phyloP scores from a whole-genome alignment of 179 eudicot genomes.

The Sideroxylon spinosum region DNA sequence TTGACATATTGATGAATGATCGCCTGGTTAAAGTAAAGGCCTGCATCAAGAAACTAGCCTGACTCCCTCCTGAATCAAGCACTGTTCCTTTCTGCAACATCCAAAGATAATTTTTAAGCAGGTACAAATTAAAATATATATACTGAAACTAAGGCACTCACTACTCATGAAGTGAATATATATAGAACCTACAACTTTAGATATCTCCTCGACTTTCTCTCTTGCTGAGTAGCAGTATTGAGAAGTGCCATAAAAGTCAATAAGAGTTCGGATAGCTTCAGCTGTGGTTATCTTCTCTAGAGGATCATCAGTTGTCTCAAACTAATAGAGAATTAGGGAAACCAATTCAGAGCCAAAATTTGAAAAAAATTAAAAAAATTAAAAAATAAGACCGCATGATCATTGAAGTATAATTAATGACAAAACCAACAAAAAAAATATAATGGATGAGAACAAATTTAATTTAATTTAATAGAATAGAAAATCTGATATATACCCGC shows the following conservation, averaged over 20 bases:
- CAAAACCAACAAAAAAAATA: too few relatives aligned
- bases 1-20: conserved; percentile 89
- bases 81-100: conserved; percentile 84
- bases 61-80: conserved; percentile 92
- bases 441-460: background rate
- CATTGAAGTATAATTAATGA: too few relatives aligned
- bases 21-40: conserved; percentile 63
- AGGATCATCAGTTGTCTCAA: conserved; percentile 84
- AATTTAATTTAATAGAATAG: background rate
- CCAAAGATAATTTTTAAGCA: background rate
- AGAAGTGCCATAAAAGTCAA: conserved; percentile 58
- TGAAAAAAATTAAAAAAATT: background rate
- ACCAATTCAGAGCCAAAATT: conserved; percentile 2
- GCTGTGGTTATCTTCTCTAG: conserved; percentile 83
- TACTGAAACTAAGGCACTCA: background rate
- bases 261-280: conserved; percentile 76
- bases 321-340: conserved; percentile 32
- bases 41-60: conserved; percentile 77
- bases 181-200: conserved; percentile 49
- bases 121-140: too few relatives aligned
- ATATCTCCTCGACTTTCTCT: conserved; percentile 74
- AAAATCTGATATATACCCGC: conserved; percentile 41
- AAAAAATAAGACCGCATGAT: too few relatives aligned
- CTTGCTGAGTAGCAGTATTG: conserved; percentile 65
- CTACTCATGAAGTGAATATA: too few relatives aligned